Evolutionary conservation across 306 rosid species (phyloP), one percentile per base, ranked within the genome.

Genomic region (Pyrus betulifolia): DNA sequence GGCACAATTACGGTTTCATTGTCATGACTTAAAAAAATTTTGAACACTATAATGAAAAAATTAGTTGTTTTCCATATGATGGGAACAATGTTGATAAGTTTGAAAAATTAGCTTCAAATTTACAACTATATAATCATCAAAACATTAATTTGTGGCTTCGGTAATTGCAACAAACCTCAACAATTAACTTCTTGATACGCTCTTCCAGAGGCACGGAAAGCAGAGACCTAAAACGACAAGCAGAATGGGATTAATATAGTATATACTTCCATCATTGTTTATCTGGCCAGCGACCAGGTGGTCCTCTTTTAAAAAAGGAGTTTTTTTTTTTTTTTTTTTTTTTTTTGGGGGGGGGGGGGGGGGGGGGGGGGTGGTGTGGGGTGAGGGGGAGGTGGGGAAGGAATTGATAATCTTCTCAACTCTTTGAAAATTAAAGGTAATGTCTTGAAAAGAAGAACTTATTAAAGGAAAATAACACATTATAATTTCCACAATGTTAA

Each of bases 191-290:
- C 89, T 89, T 76, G 46, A 95, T 91, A 60, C 97, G 97, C 44
- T 89, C 95, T 71, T 90, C 97, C 76, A 86, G 79, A 23, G 97
- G 90, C 78, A 92, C 77, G 28, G 88, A 82, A 67, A 86, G 87
- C 86, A 92, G 84, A 82, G 25, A 65, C 86, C 99, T 95, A 90
- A 84, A 84, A 84, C 15, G 71, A 46, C 52, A 46, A 46, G 52
- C 52, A 13, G 52, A 46, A 46, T 46, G 52, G 52, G 52, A 46
- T 13, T 11, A n/a, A 57, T 6, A 57, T 57, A 57, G 28, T 25
- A 60, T 12, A 60, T 12, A 60, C 30, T 60, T 60, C 33, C 15
- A 12, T 60, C 33, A 1, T 12, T 25, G 66, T 61, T 61, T 61
- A 61, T 25, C 31, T 23, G 30, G 66, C 66, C 66, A 25, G 9